Percentiles rank a stretch among this genome's conserved stretches.
These are phyloP conservation scores for Thelonectria rubi DNA, from an alignment of 2,329 filamentous ascomycete genomes.

Conservation along the genomic window DNA sequence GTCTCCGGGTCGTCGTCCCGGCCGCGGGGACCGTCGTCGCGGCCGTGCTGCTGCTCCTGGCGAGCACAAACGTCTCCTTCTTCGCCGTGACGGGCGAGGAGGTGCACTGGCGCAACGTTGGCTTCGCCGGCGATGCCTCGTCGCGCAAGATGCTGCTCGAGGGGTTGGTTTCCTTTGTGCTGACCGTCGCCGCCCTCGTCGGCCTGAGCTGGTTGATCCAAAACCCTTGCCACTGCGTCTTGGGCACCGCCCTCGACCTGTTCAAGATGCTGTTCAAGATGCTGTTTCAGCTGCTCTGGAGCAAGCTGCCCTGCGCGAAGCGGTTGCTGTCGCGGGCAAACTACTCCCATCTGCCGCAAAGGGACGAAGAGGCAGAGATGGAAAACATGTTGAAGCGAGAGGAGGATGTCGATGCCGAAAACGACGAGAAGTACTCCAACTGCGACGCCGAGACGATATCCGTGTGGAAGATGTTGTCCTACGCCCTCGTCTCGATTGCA, in stretches of 20 bases:
- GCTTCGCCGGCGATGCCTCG: constrained; percentile 43
- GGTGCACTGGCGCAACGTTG: constrained; percentile 49
- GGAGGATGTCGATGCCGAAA: not conserved
- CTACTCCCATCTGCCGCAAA: constrained; percentile 39
- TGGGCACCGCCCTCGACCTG: constrained; percentile 39
- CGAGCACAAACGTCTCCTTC: constrained; percentile 41
- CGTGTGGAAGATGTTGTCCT: constrained; percentile 4
- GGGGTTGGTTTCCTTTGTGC: constrained; percentile 41
- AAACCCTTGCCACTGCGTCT: constrained; percentile 30
- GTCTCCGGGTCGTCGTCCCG: constrained; percentile 8
- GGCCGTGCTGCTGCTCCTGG: not conserved
- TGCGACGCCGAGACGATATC: not conserved
- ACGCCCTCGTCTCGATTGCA: constrained; percentile 23
- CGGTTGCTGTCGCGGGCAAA: not conserved
- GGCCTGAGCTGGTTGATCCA: constrained; percentile 41
- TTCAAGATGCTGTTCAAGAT: constrained; percentile 41
- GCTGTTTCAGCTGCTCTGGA: constrained; percentile 31
- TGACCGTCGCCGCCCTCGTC: constrained; percentile 31
- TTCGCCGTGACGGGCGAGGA: constrained; percentile 46
- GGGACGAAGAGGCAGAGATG: constrained; percentile 29
- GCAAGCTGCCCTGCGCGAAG: not conserved
- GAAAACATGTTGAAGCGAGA: not conserved
- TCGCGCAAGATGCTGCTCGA: constrained; percentile 45
- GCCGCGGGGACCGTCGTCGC: constrained; percentile 5
- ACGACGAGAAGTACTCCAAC: not conserved